Evolutionary conservation across 208 protist species (phyloP).

Genomic region (Crithidia mellificae): DNA sequence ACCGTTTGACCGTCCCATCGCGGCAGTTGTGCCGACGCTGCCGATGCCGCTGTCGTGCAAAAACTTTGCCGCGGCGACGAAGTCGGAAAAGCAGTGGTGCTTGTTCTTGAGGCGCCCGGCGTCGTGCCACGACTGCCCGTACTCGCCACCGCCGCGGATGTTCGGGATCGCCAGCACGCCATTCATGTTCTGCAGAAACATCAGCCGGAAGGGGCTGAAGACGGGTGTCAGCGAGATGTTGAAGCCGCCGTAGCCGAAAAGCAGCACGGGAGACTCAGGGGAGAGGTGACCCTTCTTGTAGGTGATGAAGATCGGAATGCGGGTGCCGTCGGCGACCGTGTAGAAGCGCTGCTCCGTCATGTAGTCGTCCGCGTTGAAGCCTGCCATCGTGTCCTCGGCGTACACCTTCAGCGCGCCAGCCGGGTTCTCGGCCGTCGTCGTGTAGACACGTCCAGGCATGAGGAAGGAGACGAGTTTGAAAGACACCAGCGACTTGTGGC

Average conservation of each 20-base stretch:
- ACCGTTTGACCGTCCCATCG: slow-evolving; percentile 95
- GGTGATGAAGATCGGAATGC: slow-evolving; percentile 95
- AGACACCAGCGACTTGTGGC: slow-evolving; percentile 75
- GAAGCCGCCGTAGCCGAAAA: slow-evolving; percentile 96
- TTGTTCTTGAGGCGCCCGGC: slow-evolving; percentile 74
- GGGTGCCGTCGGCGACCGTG: slow-evolving; percentile 87
- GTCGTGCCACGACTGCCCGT: slow-evolving; percentile 94
- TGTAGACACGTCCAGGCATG: slow-evolving; percentile 78
- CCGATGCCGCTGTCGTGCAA: slow-evolving; percentile 76
- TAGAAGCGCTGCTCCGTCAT: slow-evolving; percentile 90
- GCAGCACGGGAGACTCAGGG: slow-evolving; percentile 70
- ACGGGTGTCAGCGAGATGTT: slow-evolving; percentile 87
- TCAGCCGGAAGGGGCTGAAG: slow-evolving; percentile 72
- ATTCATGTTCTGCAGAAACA: slow-evolving; percentile 80
- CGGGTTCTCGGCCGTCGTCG: slow-evolving; percentile 69
- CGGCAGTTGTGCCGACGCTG: slow-evolving; percentile 76
- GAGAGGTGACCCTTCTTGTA: slow-evolving; percentile 67
- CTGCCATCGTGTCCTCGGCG: slow-evolving; percentile 66
- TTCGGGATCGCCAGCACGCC: slow-evolving; percentile 91
- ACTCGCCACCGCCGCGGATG: slow-evolving; percentile 95
- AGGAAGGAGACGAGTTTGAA: slow-evolving; percentile 91
- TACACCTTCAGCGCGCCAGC: slow-evolving; percentile 54
- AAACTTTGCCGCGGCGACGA: slow-evolving; percentile 74
- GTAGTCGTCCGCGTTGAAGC: slow-evolving; percentile 66
- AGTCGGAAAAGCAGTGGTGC: slow-evolving; percentile 92